phyloP scores from a whole-genome alignment of 2,329 filamentous ascomycete species.

The Xylariaceae sp. region DNA sequence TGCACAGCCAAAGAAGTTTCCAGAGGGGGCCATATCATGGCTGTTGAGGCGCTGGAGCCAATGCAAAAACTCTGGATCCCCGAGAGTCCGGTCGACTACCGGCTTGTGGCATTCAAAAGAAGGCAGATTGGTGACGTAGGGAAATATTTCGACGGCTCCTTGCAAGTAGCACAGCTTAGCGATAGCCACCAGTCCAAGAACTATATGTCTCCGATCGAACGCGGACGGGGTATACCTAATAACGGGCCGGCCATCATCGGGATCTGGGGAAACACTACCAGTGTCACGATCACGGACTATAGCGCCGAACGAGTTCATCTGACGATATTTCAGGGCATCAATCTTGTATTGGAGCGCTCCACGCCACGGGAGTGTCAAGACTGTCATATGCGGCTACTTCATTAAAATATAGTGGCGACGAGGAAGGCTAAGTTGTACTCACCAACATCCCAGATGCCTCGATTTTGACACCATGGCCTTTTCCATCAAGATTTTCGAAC shows the following conservation, averaged over 20 bases:
- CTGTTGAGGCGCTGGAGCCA: slow-evolving; percentile 57
- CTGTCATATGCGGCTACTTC: slow-evolving; percentile 63
- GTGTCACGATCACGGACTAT: slow-evolving; percentile 74
- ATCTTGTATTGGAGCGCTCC: slow-evolving; percentile 71
- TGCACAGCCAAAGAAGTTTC: slow-evolving; percentile 61
- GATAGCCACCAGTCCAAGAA: slow-evolving; percentile 70
- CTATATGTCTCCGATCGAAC: slow-evolving; percentile 70
- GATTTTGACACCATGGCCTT: slow-evolving; percentile 78
- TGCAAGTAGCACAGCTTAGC: slow-evolving; percentile 75
- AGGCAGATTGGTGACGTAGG: slow-evolving; percentile 60
- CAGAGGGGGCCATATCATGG: slow-evolving; percentile 52
- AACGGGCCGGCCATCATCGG: slow-evolving; percentile 61
- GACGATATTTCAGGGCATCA: slow-evolving; percentile 65
- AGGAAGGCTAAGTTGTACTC: slow-evolving; percentile 31
- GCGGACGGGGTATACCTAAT: slow-evolving; percentile 70
- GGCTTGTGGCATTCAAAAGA: slow-evolving; percentile 53
- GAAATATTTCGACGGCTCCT: slow-evolving; percentile 75
- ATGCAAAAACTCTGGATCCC: slow-evolving; percentile 58
- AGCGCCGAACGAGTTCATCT: slow-evolving; percentile 70
- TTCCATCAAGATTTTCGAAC: slow-evolving; percentile 76
- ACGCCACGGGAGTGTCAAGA: slow-evolving; percentile 66
- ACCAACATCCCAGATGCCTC: slow-evolving; percentile 72
- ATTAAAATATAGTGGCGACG: no score
- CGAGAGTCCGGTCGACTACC: slow-evolving; percentile 38
- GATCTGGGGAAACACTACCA: slow-evolving; percentile 72